Evolutionary conservation across 2,329 filamentous ascomycete genomes (phyloP), one percentile per base, ranked within the genome.

Genomic region (Colletotrichum musicola): DNA sequence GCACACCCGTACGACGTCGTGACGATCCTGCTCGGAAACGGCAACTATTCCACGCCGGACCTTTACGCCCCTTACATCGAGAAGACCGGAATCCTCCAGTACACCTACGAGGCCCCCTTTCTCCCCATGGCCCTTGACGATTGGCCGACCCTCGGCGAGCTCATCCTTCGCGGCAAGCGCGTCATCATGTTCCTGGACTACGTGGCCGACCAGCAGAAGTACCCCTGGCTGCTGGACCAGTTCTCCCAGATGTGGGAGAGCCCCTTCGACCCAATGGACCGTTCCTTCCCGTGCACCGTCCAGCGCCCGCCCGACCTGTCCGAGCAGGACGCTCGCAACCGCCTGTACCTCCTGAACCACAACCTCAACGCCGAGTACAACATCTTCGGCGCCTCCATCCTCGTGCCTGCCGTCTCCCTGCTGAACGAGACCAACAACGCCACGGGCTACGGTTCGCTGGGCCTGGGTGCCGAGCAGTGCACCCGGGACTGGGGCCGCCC

Each of bases 231-330:
- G 49, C 84, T 97, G 47, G 93, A 97, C 78, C 86, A 98, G 79
- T 98, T 97, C 82, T 88, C 88, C 6, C 92, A 97, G 76, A 87
- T 97, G 81, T 97, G 93, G 93, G 93, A 98, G 81, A 95, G 94
- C 1, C 93, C 93, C 0, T 98, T 97, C 77, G 93, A 94, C 61
- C 94, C 89, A 3, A 75, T 79, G 16, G 78, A 89, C 75, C 81
- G 81, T 56, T 77, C 79, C 0, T 97, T 97, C 77, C 94, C 94
- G 0, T 98, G 95, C 81, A 90, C 83, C 0, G 85, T 90, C 44
- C 89, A 97, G 76, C 90, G 95, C 0, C 94, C 95, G 0, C 93
- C 93, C 0, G 82, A 87, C 50, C 81, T 97, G 65, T 74, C 81
- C 2, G 75, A 77, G 0, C 80, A 85, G 2, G 84, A 88, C 7